phyloP scores from a whole-genome alignment of 257 asterid species.

The Primulina eburnea region DNA sequence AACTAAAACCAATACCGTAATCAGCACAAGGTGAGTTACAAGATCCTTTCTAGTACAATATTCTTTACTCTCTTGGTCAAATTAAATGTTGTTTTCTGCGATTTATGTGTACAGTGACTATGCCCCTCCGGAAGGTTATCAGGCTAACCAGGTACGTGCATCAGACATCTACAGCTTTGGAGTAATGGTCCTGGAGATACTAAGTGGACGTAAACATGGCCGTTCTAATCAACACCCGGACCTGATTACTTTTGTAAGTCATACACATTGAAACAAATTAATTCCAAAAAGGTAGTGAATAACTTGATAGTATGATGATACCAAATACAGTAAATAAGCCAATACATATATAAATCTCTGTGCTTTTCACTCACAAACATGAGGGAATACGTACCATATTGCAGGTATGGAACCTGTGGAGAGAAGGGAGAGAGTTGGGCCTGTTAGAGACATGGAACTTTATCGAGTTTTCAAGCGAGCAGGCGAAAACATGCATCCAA shows the following conservation, averaged over 20 bases:
- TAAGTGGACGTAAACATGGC: background rate
- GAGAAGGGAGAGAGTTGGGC: slow-evolving; percentile 16
- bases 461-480: slow-evolving; percentile 1
- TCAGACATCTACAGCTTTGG: background rate
- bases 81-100: background rate
- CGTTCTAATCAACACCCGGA: background rate
- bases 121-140: background rate
- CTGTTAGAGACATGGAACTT: slow-evolving; percentile 21
- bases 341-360: no score
- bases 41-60: background rate
- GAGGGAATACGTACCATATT: no score
- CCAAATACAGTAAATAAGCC: no score
- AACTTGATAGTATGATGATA: no score
- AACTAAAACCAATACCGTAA: background rate
- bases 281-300: no score
- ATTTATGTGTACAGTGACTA: background rate
- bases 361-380: no score
- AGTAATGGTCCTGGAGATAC: background rate
- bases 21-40: background rate
- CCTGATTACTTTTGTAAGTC: background rate
- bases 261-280: no score
- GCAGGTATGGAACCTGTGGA: background rate
- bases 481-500: slow-evolving; percentile 26
- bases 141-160: background rate
- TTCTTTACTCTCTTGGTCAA: background rate